Evolutionary conservation across 192 early-diverging fungal species (phyloP).

Genomic region (Pilobolus umbonatus): DNA sequence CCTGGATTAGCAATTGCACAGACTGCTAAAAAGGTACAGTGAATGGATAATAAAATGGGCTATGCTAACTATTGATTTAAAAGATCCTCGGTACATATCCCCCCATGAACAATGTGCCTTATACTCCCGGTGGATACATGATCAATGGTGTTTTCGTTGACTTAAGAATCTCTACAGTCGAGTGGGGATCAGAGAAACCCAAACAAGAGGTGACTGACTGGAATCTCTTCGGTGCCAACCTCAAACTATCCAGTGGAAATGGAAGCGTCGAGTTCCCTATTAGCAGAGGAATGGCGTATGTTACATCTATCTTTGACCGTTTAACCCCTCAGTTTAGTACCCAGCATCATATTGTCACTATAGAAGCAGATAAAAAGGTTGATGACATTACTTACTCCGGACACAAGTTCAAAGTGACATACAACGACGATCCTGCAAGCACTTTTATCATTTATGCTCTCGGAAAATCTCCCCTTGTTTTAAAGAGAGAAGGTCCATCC

Average conservation of each 20-base stretch:
- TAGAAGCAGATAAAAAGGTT: not conserved
- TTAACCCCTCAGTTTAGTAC: slow-evolving; percentile 34
- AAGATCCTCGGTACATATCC: slow-evolving; percentile 22
- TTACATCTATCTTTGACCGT: slow-evolving; percentile 24
- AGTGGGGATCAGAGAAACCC: slow-evolving; percentile 15
- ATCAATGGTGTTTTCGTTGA: slow-evolving; percentile 29
- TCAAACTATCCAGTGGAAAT: slow-evolving; percentile 8
- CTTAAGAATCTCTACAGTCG: slow-evolving; percentile 22
- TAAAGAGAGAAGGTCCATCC: not conserved
- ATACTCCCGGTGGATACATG: slow-evolving; percentile 16
- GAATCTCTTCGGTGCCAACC: slow-evolving; percentile 23
- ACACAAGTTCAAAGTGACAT: slow-evolving; percentile 25
- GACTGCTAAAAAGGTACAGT: slow-evolving; percentile 16
- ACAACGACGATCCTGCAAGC: slow-evolving; percentile 20
- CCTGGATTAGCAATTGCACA: slow-evolving; percentile 29
- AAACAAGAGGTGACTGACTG: slow-evolving; percentile 18
- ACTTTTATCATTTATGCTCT: slow-evolving; percentile 30
- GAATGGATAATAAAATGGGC: not conserved
- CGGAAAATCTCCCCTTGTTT: slow-evolving; percentile 13
- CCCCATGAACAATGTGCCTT: slow-evolving; percentile 29
- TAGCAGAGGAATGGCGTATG: slow-evolving; percentile 28
- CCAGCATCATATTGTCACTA: slow-evolving; percentile 25
- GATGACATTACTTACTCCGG: slow-evolving; percentile 8
- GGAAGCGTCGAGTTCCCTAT: slow-evolving; percentile 25
- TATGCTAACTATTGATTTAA: not conserved